Percentiles rank a stretch among this genome's conserved stretches.
Conservation (phyloP, 345 rosid species). For the Carallia pectinifolia region DNA sequence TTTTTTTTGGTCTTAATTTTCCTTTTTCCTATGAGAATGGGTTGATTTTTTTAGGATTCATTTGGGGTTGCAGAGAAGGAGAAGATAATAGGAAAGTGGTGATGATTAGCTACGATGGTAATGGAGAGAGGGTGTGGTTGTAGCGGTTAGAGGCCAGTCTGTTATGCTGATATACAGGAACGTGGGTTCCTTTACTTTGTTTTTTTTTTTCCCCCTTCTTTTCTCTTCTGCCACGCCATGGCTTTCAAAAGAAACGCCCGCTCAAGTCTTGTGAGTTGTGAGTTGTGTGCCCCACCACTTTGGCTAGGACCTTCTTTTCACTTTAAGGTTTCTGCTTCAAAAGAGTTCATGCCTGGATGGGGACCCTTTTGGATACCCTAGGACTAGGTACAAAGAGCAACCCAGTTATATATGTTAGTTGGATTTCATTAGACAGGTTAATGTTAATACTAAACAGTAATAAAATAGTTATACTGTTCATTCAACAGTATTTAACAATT, state of each 20-base stretch:
- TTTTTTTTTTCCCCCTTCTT: slow-evolving; percentile 6
- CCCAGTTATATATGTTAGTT: not conserved
- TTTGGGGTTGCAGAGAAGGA: slow-evolving; percentile 6
- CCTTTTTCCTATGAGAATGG: not conserved
- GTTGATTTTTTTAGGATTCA: slow-evolving; percentile 1
- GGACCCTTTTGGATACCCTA: slow-evolving; percentile 13
- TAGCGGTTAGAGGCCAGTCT: slow-evolving; percentile 44
- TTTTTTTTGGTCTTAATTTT: not conserved
- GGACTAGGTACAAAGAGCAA: slow-evolving; percentile 2
- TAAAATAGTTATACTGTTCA: no score
- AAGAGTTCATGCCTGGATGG: slow-evolving; percentile 28
- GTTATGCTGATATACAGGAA: slow-evolving; percentile 48
- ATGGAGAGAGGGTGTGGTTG: slow-evolving; percentile 15
- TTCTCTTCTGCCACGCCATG: not conserved
- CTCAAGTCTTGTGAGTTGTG: slow-evolving; percentile 43
- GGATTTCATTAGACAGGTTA: no score
- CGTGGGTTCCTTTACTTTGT: slow-evolving; percentile 38
- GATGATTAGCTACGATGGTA: slow-evolving; percentile 13
- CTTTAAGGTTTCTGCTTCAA: slow-evolving; percentile 30
- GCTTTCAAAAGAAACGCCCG: slow-evolving; percentile 58
- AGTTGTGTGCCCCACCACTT: slow-evolving; percentile 23
- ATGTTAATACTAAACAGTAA: no score
- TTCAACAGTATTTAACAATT: no score
- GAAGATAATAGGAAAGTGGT: slow-evolving; percentile 19
- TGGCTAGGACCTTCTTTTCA: slow-evolving; percentile 20